Base-by-base conservation (phyloP, 1,139 yeast species). In the Eremothecium gossypii region DNA sequence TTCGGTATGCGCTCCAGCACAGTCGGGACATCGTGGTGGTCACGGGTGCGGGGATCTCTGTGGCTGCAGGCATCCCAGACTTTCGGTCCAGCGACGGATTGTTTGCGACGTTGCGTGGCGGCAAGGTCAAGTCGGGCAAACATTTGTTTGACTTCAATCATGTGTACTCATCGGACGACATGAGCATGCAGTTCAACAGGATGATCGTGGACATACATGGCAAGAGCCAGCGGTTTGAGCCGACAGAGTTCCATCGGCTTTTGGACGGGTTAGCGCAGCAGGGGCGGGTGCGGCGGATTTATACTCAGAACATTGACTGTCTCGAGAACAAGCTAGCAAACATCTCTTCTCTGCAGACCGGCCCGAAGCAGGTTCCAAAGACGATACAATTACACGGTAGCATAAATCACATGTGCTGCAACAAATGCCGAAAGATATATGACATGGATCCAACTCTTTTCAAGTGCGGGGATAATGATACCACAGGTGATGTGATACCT, bases 41-140 rank as follows among this genome's bases (percentile, higher is more conserved):
- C 30, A 77, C 91, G 0, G 96, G 96, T 3, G 96, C 96, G 8
- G 96, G 96, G 3, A 77, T 84, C 28, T 83, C 95, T 26, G 91
- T 89, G 45, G 83, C 83, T 36, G 86, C 94, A 0, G 96, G 96
- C 2, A 85, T 86, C 34, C 95, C 95, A 2, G 96, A 86, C 59
- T 86, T 86, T 58, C 67, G 96, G 48, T 83, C 95, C 0, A 69
- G 80, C 10, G 76, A 79, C 49, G 95, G 95, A 2, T 66, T 85
- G 36, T 85, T 85, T 60, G 76, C 79, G 47, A 70, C 79, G 41
- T 73, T 83, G 38, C 76, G 77, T 49, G 61, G 66, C 2, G 30
- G 30, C 9, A 63, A 73, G 70, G 69, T 73, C 30, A 70, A 77
- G 3, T 76, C 77, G 27, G 95, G 95, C 7, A 85, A 83, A 58